Base-by-base conservation (phyloP, 345 rosid species). In the Cardamine resedifolia region DNA sequence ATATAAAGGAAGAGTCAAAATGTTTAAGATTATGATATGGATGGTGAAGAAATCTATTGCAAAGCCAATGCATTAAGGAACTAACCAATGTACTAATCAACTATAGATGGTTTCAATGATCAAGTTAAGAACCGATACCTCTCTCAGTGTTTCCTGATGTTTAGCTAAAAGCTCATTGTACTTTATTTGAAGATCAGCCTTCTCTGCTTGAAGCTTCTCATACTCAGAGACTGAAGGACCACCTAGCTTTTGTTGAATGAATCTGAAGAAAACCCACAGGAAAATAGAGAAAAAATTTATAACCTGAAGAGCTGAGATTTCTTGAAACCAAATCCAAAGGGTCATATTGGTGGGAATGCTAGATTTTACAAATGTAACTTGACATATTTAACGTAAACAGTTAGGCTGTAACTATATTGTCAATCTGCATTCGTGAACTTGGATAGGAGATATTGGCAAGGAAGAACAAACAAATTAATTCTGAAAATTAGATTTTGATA, bases 171-270 rank as follows among this genome's bases (percentile, higher is more conserved):
- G 92, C 66, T 91, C 93, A 73, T 77, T 84, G 62, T 91, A 85
- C 81, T 86, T 88, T 18, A 68, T 77, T 69, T 75, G 91, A 81
- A 91, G 71, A 74, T 89, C 93, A 6, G 93, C 77, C 71, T 84
- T 71, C 71, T 91, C 96, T 26, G 91, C 84, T 79, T 91, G 96
- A 70, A 91, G 84, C 85, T 87, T 94, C 79, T 91, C 90, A 57
- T 84, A 88, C 44, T 94, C 96, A 6, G 90, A 79, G 34, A 82
- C 70, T 34, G 85, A 83, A 30, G 91, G 96, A 74, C 91, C 95
- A 7, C 96, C 95, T 80, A 91, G 77, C 76, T 91, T 89, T 30
- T 94, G 87, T 73, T 94, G 98, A 70, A 91, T 68, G 30, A 91
- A 94, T 77, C 97, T 94, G 83, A 26, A 50, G 47, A 64, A 68